A percentile compares a stretch with the other conserved stretches of the same genome.
Evolutionary conservation across 768 basidiomycete genomes (phyloP).

Genomic region (Grammothele lineata): DNA sequence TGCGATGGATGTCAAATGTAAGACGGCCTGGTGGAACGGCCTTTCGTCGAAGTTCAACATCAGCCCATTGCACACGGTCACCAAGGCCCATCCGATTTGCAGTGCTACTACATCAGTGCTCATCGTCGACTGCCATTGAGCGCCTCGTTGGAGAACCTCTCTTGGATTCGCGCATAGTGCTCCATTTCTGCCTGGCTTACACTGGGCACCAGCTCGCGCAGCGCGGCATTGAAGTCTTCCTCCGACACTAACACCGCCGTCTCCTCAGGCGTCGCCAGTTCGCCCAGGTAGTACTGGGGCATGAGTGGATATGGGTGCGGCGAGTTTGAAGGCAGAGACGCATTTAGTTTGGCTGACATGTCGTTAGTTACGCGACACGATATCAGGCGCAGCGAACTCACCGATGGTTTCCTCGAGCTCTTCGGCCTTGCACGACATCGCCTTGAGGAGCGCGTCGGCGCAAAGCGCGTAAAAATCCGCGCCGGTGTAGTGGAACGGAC

Average conservation of each 20-base stretch:
- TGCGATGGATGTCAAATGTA: too few relatives aligned
- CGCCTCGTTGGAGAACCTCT: conserved; percentile 48
- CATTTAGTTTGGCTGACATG: conserved; percentile 37
- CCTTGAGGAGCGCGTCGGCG: conserved; percentile 92
- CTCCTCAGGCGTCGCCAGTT: conserved; percentile 68
- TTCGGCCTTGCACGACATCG: conserved; percentile 86
- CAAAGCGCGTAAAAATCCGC: conserved; percentile 98
- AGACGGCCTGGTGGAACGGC: too few relatives aligned
- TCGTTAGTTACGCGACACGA: too few relatives aligned
- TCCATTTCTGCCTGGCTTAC: conserved; percentile 83
- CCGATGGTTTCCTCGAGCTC: conserved; percentile 75
- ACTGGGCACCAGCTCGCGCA: conserved; percentile 70
- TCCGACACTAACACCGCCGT: conserved; percentile 69
- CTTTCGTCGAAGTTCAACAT: too few relatives aligned
- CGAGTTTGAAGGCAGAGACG: conserved; percentile 31
- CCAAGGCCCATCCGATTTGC: too few relatives aligned
- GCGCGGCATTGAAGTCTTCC: conserved; percentile 73
- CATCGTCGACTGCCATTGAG: conserved; percentile 1
- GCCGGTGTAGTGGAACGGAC: conserved; percentile 93
- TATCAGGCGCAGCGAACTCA: conserved; percentile 21
- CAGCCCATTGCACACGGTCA: too few relatives aligned
- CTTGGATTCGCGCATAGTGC: conserved; percentile 73
- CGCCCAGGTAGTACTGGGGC: conserved; percentile 85
- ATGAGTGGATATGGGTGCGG: conserved; percentile 68
- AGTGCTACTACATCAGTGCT: too few relatives aligned